Evolutionary conservation across 345 rosid genomes (phyloP), one percentile per base, ranked within the genome.

Genomic region (Kandelia obovata): DNA sequence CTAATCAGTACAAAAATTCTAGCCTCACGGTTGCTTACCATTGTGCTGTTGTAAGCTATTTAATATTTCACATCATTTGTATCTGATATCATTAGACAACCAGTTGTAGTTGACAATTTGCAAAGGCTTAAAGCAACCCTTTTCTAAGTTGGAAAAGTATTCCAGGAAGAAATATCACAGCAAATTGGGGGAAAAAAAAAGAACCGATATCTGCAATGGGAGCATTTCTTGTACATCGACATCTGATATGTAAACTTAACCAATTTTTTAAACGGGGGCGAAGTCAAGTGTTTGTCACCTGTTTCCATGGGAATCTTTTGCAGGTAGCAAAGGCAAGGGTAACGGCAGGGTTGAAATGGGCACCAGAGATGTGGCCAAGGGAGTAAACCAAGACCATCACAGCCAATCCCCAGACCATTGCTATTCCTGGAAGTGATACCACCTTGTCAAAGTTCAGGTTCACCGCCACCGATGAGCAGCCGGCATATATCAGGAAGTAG

Each of bases 261-360:
- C 58, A 5, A 70, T 2, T 70, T 25, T 70, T 39, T 43, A 55
- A 39, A 57, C 6, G 15, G 17, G 3, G 56, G n/a, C 47, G 31
- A 28, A 13, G 27, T 5, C 9, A 46, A 8, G 49, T 3, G 17
- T 3, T 20, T 64, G 4, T 32, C 62, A 87, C 97, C 87, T 87
- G 96, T 81, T 82, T 91, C 73, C 85, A 73, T 9, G 98, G 97
- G 71, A 94, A 94, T 62, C 96, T 84, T 51, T 81, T 84, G 84
- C 87, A 84, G 56, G 90, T 74, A 19, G 98, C 98, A 51, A 89
- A 89, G 70, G 98, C 98, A 31, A 91, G 77, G 64, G 98, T 94
- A 77, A 94, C 97, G 6, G 98, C 91, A 6, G 97, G 98, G 67
- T 94, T 94, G 58, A 94, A 89, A 86, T 94, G 97, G 66, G 96